Percentiles rank a stretch among this genome's conserved stretches.
Conservation (phyloP, 805 yeast species). For the Candida ponderosae region DNA sequence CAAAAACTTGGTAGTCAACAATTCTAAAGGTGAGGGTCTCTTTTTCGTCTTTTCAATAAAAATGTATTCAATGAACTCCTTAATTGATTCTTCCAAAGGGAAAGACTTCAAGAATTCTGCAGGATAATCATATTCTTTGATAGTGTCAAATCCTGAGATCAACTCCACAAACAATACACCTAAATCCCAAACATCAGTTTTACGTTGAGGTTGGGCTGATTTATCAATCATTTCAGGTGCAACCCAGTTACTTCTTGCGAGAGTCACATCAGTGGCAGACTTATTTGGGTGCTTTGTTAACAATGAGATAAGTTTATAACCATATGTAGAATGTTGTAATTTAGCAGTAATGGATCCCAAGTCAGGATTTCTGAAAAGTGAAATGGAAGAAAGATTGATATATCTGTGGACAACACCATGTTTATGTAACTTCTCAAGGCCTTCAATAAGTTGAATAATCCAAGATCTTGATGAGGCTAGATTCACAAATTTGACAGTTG, state of each 20-base stretch:
- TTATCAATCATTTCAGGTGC: slow-evolving; percentile 65
- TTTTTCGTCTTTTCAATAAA: slow-evolving; percentile 58
- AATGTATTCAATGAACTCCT: slow-evolving; percentile 59
- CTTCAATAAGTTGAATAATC: slow-evolving; percentile 82
- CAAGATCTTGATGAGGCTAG: slow-evolving; percentile 77
- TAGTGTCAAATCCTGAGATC: slow-evolving; percentile 50
- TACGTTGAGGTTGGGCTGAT: slow-evolving; percentile 50
- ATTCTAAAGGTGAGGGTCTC: slow-evolving; percentile 77
- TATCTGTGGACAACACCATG: slow-evolving; percentile 73
- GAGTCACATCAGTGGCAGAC: slow-evolving; percentile 13
- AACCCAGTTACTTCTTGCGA: slow-evolving; percentile 40
- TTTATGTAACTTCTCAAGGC: slow-evolving; percentile 77
- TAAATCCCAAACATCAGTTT: slow-evolving; percentile 90
- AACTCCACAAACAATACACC: slow-evolving; percentile 72
- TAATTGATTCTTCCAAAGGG: slow-evolving; percentile 47
- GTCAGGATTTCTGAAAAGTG: slow-evolving; percentile 40
- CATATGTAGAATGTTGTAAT: slow-evolving; percentile 53
- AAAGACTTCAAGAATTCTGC: slow-evolving; percentile 47
- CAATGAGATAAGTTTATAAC: slow-evolving; percentile 37
- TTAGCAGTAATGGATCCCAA: slow-evolving; percentile 52
- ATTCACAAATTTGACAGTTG: slow-evolving; percentile 58
- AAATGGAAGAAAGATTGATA: slow-evolving; percentile 53
- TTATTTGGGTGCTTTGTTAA: slow-evolving; percentile 29
- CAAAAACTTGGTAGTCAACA: slow-evolving; percentile 75
- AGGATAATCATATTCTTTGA: slow-evolving; percentile 51